Evolutionary conservation across 2,329 filamentous ascomycete genomes (phyloP).

Genomic region (Xylariaceae sp.): DNA sequence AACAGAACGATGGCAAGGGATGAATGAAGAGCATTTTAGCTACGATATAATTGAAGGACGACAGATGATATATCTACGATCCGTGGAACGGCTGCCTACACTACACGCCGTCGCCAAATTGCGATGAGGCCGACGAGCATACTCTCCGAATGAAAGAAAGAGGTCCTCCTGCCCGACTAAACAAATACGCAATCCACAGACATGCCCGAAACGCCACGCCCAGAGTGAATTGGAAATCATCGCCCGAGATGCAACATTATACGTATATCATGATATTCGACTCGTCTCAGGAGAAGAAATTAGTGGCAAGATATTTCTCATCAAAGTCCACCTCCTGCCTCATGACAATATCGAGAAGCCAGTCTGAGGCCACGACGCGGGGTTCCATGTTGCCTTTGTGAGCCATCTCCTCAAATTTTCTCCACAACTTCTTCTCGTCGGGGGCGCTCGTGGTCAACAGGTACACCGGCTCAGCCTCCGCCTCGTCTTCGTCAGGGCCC

Average conservation of each 20-base stretch:
- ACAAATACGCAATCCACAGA: slow-evolving; percentile 11
- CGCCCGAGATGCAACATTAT: too few species aligned
- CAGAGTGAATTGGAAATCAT: slow-evolving; percentile 1
- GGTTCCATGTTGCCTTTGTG: slow-evolving; percentile 73
- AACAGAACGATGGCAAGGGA: not conserved
- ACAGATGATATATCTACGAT: slow-evolving; percentile 3
- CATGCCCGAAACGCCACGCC: not conserved
- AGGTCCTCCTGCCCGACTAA: slow-evolving; percentile 1
- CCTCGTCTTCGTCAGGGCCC: slow-evolving; percentile 56
- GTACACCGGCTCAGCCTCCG: slow-evolving; percentile 69
- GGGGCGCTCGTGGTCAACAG: slow-evolving; percentile 66
- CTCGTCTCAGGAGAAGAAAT: slow-evolving; percentile 31
- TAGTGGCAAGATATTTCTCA: slow-evolving; percentile 53
- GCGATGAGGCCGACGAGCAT: not conserved
- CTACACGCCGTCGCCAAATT: slow-evolving; percentile 3
- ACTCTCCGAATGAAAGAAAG: not conserved
- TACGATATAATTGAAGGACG: slow-evolving; percentile 5
- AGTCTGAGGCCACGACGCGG: slow-evolving; percentile 78
- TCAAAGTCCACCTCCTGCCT: slow-evolving; percentile 72
- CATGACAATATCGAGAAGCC: slow-evolving; percentile 88
- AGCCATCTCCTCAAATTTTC: slow-evolving; percentile 75
- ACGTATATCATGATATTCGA: too few species aligned
- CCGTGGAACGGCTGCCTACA: slow-evolving; percentile 10
- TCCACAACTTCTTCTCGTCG: slow-evolving; percentile 72
- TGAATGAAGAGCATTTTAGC: not conserved